Conservation (phyloP, 495 filamentous ascomycete species). For the Letharia columbiana region DNA sequence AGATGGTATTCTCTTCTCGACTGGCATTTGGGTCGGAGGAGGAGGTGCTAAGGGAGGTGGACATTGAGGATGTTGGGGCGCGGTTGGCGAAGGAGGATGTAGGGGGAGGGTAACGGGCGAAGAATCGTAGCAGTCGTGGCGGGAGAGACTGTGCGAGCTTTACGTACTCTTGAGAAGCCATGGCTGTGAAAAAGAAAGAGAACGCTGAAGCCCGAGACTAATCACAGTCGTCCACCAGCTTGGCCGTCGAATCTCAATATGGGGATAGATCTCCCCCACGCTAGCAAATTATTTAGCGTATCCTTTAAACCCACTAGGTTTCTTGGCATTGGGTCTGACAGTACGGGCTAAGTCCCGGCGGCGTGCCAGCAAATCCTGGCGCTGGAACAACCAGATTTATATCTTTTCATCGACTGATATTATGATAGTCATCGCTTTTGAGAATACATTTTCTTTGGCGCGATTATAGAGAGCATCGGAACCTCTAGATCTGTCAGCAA, state of each 20-base stretch:
- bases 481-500: too few relatives aligned
- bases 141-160: conserved; percentile 61
- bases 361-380: too few relatives aligned
- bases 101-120: conserved; percentile 74
- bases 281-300: too few relatives aligned
- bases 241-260: not conserved
- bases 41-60: conserved; percentile 32
- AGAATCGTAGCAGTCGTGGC: conserved; percentile 70
- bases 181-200: not conserved
- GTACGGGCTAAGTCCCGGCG: too few relatives aligned
- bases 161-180: conserved; percentile 38
- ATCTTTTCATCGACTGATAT: not conserved
- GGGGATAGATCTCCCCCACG: too few relatives aligned
- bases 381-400: too few relatives aligned
- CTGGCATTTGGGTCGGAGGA: conserved; percentile 24
- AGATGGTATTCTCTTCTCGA: conserved; percentile 15
- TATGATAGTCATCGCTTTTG: not conserved
- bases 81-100: conserved; percentile 32
- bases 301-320: too few relatives aligned
- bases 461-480: too few relatives aligned
- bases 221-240: not conserved
- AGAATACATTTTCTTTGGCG: too few relatives aligned
- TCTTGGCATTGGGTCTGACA: too few relatives aligned
- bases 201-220: not conserved
- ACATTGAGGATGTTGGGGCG: conserved; percentile 32